Evolutionary conservation across 1,139 yeast genomes (phyloP), one percentile per base, ranked within the genome.

Genomic region (Pneumocystis murina): DNA sequence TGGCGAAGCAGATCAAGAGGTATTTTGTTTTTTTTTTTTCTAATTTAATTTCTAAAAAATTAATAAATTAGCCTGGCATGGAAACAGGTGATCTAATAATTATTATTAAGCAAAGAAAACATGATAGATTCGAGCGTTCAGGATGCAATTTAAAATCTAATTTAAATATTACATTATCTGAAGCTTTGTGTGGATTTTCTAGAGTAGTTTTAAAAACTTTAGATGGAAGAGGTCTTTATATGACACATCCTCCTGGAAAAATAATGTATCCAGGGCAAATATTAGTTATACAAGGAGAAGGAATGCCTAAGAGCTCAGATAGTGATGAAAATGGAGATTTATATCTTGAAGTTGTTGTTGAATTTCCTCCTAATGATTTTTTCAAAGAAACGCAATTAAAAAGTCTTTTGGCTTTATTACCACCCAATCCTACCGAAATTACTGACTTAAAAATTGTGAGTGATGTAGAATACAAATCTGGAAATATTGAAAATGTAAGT

Each of bases 301-400:
- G 98, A 1, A 88, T 94, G 95, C 96, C 96, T 0, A 71, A 81
- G 24, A 14, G 65, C 62, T n/a, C 76, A 77, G 65, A 75, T 75
- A 30, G 69, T 75, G 75, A 73, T 61, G 71, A 74, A 24, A 78
- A 79, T 62, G 97, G 97, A 35, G 90, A 89, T 72, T 75, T 92
- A 69, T 91, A 84, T 69, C 77, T 92, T 28, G 82, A 80, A 65
- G 74, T 89, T 33, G 83, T 83, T 33, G 83, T 92, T 63, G 88
- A 84, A 68, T 92, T 92, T 74, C 98, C 97, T 1, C 79, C 80
- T 55, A 94, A 88, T 72, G 81, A 84, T 69, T 87, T 95, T 95
- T 36, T 64, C 40, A 28, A 59, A 3, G 68, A 66, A 20, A 41
- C 30, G 36, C 62, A 66, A 36, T 59, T 66, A 55, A 28, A 48